Evolutionary conservation across 768 basidiomycete genomes (phyloP).

Genomic region (Suillus cothurnatus): DNA sequence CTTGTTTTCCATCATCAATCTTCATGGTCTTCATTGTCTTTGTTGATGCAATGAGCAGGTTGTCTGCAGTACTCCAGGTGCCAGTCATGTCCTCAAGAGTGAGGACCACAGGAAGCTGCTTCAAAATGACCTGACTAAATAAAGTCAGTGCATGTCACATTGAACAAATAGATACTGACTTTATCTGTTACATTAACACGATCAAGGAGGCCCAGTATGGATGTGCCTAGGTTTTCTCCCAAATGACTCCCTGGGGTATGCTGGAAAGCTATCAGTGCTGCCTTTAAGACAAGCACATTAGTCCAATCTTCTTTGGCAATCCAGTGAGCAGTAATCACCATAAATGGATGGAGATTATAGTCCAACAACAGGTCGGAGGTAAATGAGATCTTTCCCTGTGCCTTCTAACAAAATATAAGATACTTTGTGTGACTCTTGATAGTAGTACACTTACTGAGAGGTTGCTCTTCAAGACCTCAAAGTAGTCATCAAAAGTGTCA

Average conservation of each 20-base stretch:
- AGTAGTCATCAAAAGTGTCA: background rate
- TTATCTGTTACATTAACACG: conserved; percentile 5
- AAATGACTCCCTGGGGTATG: conserved; percentile 14
- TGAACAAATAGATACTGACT: background rate
- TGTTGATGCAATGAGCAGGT: too few relatives aligned
- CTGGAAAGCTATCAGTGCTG: conserved; percentile 20
- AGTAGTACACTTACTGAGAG: conserved; percentile 2
- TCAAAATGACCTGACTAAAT: background rate
- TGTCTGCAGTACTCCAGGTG: too few relatives aligned
- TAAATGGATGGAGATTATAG: conserved; percentile 22
- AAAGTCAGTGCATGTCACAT: conserved; percentile 10
- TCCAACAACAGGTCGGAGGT: conserved; percentile 40
- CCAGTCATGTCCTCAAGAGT: too few relatives aligned
- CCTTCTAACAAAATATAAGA: conserved; percentile 4
- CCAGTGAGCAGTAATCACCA: conserved; percentile 39
- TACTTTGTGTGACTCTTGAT: background rate
- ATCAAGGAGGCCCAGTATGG: background rate
- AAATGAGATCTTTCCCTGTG: conserved; percentile 16
- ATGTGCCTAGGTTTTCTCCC: background rate
- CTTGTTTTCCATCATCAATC: too few relatives aligned
- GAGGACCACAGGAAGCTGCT: too few relatives aligned
- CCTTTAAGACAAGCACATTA: background rate
- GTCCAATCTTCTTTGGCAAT: conserved; percentile 7
- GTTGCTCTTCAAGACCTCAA: conserved; percentile 1
- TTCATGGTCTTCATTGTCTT: too few relatives aligned